phyloP scores from a whole-genome alignment of 2,329 filamentous ascomycete species.

The Phaeophleospora eucalypticola region DNA sequence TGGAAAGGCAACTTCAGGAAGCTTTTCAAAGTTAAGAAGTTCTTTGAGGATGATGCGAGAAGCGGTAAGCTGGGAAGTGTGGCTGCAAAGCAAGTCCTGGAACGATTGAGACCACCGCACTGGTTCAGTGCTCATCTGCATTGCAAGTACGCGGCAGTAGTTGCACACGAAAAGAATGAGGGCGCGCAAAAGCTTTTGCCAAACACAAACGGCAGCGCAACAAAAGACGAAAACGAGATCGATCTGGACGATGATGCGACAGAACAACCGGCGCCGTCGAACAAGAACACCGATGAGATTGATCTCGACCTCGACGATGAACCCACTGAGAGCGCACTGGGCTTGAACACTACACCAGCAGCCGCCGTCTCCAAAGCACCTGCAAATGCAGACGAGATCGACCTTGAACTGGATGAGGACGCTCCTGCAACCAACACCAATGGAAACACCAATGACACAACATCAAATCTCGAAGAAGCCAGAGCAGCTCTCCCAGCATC shows the following conservation, averaged over 20 bases:
- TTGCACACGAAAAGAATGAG: constrained; percentile 41
- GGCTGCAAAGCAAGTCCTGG: constrained; percentile 75
- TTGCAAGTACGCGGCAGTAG: constrained; percentile 71
- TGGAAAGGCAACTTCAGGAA: constrained; percentile 64
- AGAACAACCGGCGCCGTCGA: constrained; percentile 14
- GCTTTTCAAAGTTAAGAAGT: constrained; percentile 69
- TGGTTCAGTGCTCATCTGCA: constrained; percentile 95
- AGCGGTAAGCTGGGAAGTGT: constrained; percentile 72
- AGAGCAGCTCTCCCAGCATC: constrained; percentile 72
- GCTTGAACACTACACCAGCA: constrained; percentile 4
- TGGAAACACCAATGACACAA: neutral
- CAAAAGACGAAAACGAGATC: constrained; percentile 62
- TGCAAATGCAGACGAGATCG: constrained; percentile 42
- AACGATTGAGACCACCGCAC: constrained; percentile 72
- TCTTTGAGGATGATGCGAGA: constrained; percentile 71
- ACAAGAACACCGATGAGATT: constrained; percentile 27
- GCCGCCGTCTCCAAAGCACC: constrained; percentile 6
- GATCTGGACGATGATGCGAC: constrained; percentile 43
- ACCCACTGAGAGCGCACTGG: constrained; percentile 13
- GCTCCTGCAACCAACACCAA: constrained; percentile 11
- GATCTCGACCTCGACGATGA: constrained; percentile 42
- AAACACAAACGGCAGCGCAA: neutral
- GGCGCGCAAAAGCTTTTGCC: neutral
- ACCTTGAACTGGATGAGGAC: constrained; percentile 33
- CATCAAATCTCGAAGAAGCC: constrained; percentile 17